Percentiles rank a stretch among this genome's conserved stretches.
Conservation (phyloP, 1,284 basidiomycete genomes). For the Vanrija sp. region DNA sequence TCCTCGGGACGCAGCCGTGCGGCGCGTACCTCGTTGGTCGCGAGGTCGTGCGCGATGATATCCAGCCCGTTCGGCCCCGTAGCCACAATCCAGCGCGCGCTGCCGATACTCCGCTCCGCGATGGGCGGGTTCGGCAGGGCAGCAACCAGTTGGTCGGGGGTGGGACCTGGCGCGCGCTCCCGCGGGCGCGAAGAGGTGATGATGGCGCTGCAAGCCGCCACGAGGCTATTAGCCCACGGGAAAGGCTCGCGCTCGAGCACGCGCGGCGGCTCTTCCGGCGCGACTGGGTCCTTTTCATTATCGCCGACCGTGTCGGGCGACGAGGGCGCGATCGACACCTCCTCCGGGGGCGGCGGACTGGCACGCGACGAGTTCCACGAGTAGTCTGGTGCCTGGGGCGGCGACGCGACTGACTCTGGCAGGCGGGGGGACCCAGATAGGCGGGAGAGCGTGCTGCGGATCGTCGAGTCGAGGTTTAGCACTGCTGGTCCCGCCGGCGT, state of each 20-base stretch:
- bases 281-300: background rate
- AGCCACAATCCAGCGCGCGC: constrained; percentile 6
- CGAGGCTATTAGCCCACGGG: constrained; percentile 16
- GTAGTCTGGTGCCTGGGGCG: no score
- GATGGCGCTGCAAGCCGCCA: constrained; percentile 3
- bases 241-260: constrained; percentile 10
- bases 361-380: background rate
- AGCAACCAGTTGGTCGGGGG: background rate
- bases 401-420: background rate
- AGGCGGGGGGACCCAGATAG: background rate
- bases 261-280: background rate
- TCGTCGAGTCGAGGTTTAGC: constrained; percentile 2
- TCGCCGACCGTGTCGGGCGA: constrained; percentile 12
- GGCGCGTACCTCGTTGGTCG: background rate
- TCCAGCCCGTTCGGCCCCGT: background rate
- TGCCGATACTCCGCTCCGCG: constrained; percentile 1
- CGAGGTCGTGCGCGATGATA: background rate
- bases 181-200: background rate
- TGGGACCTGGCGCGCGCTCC: background rate
- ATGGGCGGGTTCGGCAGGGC: background rate
- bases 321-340: background rate
- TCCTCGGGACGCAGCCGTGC: background rate
- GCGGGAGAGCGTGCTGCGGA: constrained; percentile 8
- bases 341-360: background rate
- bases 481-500: background rate